Base-by-base conservation (phyloP, 345 rosid genomes). In the Moricandia moricandioides region DNA sequence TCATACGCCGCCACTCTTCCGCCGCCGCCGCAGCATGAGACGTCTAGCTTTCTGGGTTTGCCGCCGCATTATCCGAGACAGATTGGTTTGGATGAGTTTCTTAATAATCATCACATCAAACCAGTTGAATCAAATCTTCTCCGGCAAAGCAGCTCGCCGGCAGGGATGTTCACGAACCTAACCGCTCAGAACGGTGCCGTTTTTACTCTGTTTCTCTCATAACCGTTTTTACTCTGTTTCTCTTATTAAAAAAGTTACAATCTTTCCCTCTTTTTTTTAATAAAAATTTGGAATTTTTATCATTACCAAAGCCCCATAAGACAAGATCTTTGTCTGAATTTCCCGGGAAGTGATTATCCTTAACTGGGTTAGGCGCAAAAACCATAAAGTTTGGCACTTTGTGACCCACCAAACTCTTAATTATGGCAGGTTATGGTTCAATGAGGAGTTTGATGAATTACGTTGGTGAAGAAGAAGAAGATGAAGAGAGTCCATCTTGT, bases 61-160 rank as follows among this genome's bases (percentile, higher is more conserved):
- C 96, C 93, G 57, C 97, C 92, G 77, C 93, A 88, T 71, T 91
- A 88, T 60, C 97, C 98, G 67, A 83, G 89, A 64, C 87, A 82
- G 68, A 64, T 88, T 60, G 85, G 86, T 12, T 67, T 87, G 86
- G 91, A 88, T 63, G 89, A 85, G 62, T 83, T 84, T 58, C 52
- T 83, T 27, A 76, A 74, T 62, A 86, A 82, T 18, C 84, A 71
- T 29, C 86, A 63, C 70, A 70, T 73, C 33, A 86, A 88, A 74
- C 68, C 84, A 17, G 74, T 79, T 56, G 83, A 78, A 52, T 85
- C 93, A 0, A 83, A 58, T 65, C 85, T 90, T 56, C 74, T 79
- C 62, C 87, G 93, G 67, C 98, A 88, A 82, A 90, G 83, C 67
- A 94, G 91, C 87, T 90, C 92, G 0, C 97, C 96, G 6, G 85